These are phyloP conservation scores for Chaetomium cochliodes DNA, from an alignment of 495 filamentous ascomycete species.

Conservation along the genomic window DNA sequence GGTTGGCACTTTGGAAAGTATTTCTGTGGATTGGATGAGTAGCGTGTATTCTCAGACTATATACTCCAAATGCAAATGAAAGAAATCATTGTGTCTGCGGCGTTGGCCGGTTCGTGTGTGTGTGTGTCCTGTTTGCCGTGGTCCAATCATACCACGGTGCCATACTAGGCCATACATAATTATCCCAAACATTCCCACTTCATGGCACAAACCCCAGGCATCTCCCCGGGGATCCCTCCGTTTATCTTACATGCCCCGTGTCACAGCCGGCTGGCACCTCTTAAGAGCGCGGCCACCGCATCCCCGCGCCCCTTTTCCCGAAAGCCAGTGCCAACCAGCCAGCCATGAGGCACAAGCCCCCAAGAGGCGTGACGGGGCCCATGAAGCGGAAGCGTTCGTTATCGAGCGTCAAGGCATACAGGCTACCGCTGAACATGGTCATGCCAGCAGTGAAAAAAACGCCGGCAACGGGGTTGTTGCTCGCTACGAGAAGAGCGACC, in stretches of 20 bases:
- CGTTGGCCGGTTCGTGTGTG: no score
- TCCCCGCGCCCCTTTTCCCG: constrained; percentile 14
- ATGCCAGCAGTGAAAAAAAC: constrained; percentile 49
- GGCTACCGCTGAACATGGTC: constrained; percentile 59
- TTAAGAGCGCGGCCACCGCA: constrained; percentile 23
- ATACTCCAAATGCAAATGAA: no score
- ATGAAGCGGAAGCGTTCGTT: constrained; percentile 54
- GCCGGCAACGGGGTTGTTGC: constrained; percentile 40
- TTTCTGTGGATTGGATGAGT: no score
- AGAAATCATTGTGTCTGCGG: no score
- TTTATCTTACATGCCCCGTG: neutral
- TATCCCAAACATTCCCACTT: no score
- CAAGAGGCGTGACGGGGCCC: constrained; percentile 60
- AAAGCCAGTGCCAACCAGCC: constrained; percentile 49
- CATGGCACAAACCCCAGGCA: neutral
- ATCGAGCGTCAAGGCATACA: constrained; percentile 59
- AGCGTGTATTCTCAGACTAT: no score
- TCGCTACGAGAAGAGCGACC: constrained; percentile 52
- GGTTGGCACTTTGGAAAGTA: no score
- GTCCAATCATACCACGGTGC: no score
- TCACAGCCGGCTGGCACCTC: neutral
- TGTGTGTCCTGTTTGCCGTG: no score
- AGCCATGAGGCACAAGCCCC: constrained; percentile 57
- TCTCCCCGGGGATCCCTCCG: neutral
- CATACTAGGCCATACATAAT: no score